Percentiles rank a stretch among this genome's conserved stretches.
Evolutionary conservation across 108 stramenopile species (phyloP).

Genomic region (Skeletonema grethae): DNA sequence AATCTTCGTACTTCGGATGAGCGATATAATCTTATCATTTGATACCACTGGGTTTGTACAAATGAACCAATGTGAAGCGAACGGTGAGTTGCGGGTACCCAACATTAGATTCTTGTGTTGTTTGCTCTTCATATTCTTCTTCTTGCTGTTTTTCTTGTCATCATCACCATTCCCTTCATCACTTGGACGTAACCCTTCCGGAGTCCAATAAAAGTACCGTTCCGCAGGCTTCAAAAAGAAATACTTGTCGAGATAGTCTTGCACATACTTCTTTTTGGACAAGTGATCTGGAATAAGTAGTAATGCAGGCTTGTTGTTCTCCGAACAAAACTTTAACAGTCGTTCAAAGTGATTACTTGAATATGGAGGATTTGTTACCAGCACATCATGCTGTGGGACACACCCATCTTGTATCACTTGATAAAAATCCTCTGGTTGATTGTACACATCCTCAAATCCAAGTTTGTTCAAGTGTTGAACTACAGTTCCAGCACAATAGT

Average conservation of each 20-base stretch:
- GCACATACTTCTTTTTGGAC: conserved; percentile 7
- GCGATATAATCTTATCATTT: conserved; percentile 15
- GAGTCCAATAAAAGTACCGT: conserved; percentile 34
- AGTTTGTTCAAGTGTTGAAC: conserved; percentile 46
- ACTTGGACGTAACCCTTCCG: conserved; percentile 19
- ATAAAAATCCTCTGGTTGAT: conserved; percentile 52
- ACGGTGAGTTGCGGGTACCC: conserved; percentile 30
- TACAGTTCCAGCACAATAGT: conserved; percentile 82
- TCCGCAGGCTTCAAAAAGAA: conserved; percentile 17
- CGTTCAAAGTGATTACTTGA: conserved; percentile 73
- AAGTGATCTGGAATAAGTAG: conserved; percentile 23
- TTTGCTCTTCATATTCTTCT: conserved; percentile 21
- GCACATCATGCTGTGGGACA: conserved; percentile 68
- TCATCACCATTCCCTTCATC: neutral
- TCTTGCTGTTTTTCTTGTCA: neutral
- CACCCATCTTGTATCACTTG: conserved; percentile 32
- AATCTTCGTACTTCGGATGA: neutral
- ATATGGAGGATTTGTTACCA: conserved; percentile 90
- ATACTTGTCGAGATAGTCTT: conserved; percentile 12
- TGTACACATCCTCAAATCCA: conserved; percentile 65
- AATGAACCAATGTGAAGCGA: conserved; percentile 38
- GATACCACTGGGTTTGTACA: conserved; percentile 8
- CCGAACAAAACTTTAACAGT: conserved; percentile 45
- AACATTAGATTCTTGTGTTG: conserved; percentile 27
- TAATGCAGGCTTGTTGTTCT: conserved; percentile 14